These are phyloP conservation scores for Quercus tomentella DNA, from an alignment of 331 rosid genomes.

Conservation along the genomic window DNA sequence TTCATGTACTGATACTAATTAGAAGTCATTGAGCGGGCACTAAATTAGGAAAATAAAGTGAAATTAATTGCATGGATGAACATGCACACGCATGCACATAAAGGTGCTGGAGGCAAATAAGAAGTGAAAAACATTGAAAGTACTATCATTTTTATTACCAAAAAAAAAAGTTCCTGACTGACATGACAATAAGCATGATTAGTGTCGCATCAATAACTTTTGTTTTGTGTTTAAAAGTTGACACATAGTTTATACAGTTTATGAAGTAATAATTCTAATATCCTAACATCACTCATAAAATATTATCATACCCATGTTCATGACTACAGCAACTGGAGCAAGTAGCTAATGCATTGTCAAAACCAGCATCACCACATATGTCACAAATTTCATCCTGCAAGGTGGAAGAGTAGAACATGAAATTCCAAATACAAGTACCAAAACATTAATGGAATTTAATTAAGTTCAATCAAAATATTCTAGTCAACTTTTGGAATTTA, in stretches of 20 bases:
- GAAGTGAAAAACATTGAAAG: too few species aligned
- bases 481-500: too few species aligned
- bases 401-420: constrained; percentile 1
- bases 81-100: neutral
- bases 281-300: neutral
- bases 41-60: neutral
- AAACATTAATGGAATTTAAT: neutral
- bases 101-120: neutral
- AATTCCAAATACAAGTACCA: neutral
- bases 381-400: constrained; percentile 53
- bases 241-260: too few species aligned
- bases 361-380: constrained; percentile 49
- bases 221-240: too few species aligned
- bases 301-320: constrained; percentile 51
- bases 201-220: too few species aligned
- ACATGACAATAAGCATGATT: too few species aligned
- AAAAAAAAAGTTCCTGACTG: too few species aligned
- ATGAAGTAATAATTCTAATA: too few species aligned
- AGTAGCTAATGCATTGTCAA: constrained; percentile 24
- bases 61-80: neutral
- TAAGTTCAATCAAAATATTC: neutral
- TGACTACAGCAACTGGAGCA: constrained; percentile 45
- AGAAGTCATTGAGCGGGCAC: neutral
- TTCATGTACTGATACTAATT: neutral
- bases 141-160: too few species aligned